Base-by-base conservation (phyloP, 257 asterid genomes). In the Striga asiatica region DNA sequence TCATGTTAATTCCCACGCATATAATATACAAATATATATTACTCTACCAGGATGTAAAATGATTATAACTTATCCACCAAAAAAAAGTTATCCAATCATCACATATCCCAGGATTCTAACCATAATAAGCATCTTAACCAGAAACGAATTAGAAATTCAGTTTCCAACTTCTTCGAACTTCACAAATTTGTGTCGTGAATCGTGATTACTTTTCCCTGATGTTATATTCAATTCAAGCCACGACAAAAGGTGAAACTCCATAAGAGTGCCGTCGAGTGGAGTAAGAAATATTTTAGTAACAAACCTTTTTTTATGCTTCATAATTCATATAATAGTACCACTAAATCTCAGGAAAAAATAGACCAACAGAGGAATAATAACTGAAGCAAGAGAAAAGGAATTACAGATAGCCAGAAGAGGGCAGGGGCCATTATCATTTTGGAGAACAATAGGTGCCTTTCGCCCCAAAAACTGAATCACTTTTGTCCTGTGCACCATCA, bases 391-490 rank as follows among this genome's bases (percentile, higher is more conserved):
- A 28, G 47, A 43, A 58, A 13, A 29, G 58, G 23, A 41, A 51
- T 71, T 82, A 87, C 98, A 91, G 65, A 91, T 84, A 18, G 98
- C 94, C 38, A 91, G 95, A 57, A 91, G 98, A 68, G 97, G 98
- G 69, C 98, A 92, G 9, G 97, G 98, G 32, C 98, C 97, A 76
- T 91, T 91, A 41, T 91, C 95, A 65, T 88, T 87, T 60, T 92
- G 98, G 37, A 92, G 95, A 67, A 92, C 70, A 61, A 88, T 78
- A 3, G 95, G 93, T 38, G 88, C 65, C 14, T 80, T 80, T 41
- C 97, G 73, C 42, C 97, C 98, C 17, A 88, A 49, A 73, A 92
- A 92, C 38, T 92, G 94, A 45, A 92, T 67, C 42, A 80, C 72
- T 68, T 92, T 92, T 5, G 84, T 82, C 75, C 75, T 77, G 55